Conservation (phyloP, 169 alveolate genomes). For the Eimeria necatrix region DNA sequence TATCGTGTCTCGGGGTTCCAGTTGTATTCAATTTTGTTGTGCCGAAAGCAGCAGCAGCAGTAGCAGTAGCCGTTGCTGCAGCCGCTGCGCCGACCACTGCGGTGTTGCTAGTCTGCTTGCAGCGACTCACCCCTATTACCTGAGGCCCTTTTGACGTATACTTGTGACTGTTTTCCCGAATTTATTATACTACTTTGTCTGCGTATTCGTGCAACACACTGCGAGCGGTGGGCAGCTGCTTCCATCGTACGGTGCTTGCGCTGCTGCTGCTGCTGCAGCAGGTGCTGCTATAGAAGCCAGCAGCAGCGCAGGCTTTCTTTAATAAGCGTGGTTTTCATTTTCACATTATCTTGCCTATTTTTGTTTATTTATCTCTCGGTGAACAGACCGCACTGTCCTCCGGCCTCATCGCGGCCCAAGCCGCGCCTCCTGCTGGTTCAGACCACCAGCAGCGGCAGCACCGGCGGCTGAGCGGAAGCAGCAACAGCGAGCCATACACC, state of each 20-base stretch:
- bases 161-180: background rate
- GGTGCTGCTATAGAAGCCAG: background rate
- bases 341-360: too few relatives aligned
- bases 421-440: too few relatives aligned
- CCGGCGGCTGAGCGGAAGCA: too few relatives aligned
- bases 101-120: background rate
- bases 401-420: too few relatives aligned
- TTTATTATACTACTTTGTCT: background rate
- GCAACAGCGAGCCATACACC: too few relatives aligned
- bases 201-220: background rate
- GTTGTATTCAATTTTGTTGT: too few relatives aligned
- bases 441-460: too few relatives aligned
- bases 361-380: too few relatives aligned
- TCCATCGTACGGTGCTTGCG: background rate
- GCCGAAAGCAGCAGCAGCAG: too few relatives aligned
- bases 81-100: background rate
- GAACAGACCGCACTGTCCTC: too few relatives aligned
- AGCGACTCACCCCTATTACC: background rate
- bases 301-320: background rate
- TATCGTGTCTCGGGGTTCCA: too few relatives aligned
- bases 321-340: too few relatives aligned
- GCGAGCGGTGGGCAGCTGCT: background rate
- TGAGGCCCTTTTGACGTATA: background rate
- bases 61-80: background rate
- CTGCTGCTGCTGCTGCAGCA: background rate